Evolutionary conservation across 2,329 filamentous ascomycete genomes (phyloP).

Genomic region (Botrytis byssoidea): DNA sequence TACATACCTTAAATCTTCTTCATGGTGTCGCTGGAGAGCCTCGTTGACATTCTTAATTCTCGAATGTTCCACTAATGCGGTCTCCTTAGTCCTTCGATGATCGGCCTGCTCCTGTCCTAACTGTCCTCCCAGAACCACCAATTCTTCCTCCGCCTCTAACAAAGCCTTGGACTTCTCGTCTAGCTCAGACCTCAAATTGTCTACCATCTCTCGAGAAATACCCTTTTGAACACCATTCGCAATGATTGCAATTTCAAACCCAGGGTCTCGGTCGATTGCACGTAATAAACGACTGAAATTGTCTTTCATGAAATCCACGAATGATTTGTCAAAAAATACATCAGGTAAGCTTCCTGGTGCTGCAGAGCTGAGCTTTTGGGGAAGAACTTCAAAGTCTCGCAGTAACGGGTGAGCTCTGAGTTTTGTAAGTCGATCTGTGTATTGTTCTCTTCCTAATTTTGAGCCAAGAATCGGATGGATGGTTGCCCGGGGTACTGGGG

Average conservation of each 20-base stretch:
- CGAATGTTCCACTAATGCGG: conserved; percentile 51
- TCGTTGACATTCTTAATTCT: conserved; percentile 58
- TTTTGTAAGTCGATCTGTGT: conserved; percentile 76
- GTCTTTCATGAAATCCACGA: conserved; percentile 93
- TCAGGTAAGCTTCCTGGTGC: conserved; percentile 63
- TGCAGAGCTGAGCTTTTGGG: conserved; percentile 61
- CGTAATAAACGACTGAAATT: conserved; percentile 84
- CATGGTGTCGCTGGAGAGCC: conserved; percentile 66
- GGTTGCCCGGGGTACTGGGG: conserved; percentile 77
- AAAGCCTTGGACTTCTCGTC: conserved; percentile 64
- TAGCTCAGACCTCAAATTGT: conserved; percentile 75
- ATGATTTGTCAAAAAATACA: conserved; percentile 80
- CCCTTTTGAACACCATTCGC: conserved; percentile 81
- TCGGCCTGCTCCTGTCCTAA: conserved; percentile 73
- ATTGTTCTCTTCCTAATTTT: conserved; percentile 80
- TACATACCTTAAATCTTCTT: conserved; percentile 59
- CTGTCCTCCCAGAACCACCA: conserved; percentile 50
- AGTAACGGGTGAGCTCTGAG: conserved; percentile 76
- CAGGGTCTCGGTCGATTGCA: conserved; percentile 87
- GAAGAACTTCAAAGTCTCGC: conserved; percentile 84
- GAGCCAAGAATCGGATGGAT: conserved; percentile 76
- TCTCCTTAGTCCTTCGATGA: conserved; percentile 64
- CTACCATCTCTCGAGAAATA: conserved; percentile 89
- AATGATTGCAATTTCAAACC: conserved; percentile 77
- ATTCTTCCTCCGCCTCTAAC: conserved; percentile 48